A percentile compares a stretch with the other conserved stretches of the same genome.
Conservation (phyloP, 1,284 basidiomycete genomes). For the Naganishia sp. region DNA sequence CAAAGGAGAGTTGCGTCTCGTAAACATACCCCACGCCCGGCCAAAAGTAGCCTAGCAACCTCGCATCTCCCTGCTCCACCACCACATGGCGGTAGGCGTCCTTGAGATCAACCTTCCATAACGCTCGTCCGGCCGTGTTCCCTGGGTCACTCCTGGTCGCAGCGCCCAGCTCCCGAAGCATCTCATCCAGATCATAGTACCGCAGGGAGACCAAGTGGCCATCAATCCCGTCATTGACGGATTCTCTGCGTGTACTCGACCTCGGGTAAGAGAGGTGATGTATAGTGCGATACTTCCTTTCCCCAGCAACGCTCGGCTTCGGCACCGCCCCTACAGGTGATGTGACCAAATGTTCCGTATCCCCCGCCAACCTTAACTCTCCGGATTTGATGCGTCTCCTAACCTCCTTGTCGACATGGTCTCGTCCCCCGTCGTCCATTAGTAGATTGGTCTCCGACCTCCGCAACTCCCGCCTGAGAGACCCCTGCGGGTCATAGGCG, state of each 20-base stretch:
- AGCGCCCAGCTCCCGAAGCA: constrained; percentile 38
- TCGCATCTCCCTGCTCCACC: constrained; percentile 47
- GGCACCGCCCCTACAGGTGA: constrained; percentile 32
- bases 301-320: constrained; percentile 36
- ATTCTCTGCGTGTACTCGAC: constrained; percentile 33
- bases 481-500: constrained; percentile 40
- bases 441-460: not conserved
- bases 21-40: constrained; percentile 44
- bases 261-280: constrained; percentile 54
- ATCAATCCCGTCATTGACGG: constrained; percentile 55
- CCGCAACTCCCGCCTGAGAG: not conserved
- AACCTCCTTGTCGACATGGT: constrained; percentile 5
- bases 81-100: constrained; percentile 55
- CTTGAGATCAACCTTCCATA: constrained; percentile 55
- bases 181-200: constrained; percentile 41
- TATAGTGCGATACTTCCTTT: constrained; percentile 47
- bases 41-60: constrained; percentile 52
- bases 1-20: constrained; percentile 42
- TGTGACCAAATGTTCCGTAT: not conserved
- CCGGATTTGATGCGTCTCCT: not conserved
- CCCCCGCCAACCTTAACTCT: not conserved
- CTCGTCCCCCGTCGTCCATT: not conserved
- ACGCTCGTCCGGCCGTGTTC: not conserved
- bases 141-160: not conserved
- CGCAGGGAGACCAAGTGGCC: constrained; percentile 45